Base-by-base conservation (phyloP, 192 early-diverging fungal genomes). In the Backusella luteola region DNA sequence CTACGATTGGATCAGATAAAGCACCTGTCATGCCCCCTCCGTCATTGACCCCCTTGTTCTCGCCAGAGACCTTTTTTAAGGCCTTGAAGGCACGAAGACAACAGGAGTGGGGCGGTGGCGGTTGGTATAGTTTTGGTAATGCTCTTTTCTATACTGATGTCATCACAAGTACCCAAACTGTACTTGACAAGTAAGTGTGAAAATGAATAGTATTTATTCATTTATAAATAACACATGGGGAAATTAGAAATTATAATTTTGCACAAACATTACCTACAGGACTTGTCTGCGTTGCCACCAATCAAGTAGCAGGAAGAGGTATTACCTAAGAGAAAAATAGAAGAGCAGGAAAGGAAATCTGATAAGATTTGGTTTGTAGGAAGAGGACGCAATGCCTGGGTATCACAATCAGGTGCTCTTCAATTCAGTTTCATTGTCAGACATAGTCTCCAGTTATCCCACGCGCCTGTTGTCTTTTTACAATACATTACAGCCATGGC, bases 401-500 rank as follows among this genome's bases (percentile, higher is more conserved):
- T 99, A 11, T 98, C 97, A 36, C 96, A 95, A 34, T 81, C 86
- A 11, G 98, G 97, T 19, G 95, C 95, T 71, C 80, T 98, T 39
- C 92, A 93, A 82, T 99, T 98, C 78, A 93, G 94, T 8, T 79
- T 96, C 71, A 78, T 94, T 15, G 41, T 99, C 19, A 78, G 89
- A n/a, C 96, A 98, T 76, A 86, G 89, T 2, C 53, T 83, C 1
- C 78, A 90, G 29, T 67, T 87, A 34, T 67, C 75, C 29, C 84
- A 86, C 66, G 84, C 83, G 23, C 89, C 94, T 0, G 93, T 94
- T 4, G 90, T 98, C 4, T 96, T 98, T 84, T 83, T 99, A 21
- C 98, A 99, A 87, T 99, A 99, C 79, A 75, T 99, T n/a, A 88
- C 93, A 49, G 93, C 92, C 4, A 75, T 99, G 32, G 92, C 98